Conservation (phyloP, 2,329 filamentous ascomycete genomes). For the Furcasterigmium sp. region DNA sequence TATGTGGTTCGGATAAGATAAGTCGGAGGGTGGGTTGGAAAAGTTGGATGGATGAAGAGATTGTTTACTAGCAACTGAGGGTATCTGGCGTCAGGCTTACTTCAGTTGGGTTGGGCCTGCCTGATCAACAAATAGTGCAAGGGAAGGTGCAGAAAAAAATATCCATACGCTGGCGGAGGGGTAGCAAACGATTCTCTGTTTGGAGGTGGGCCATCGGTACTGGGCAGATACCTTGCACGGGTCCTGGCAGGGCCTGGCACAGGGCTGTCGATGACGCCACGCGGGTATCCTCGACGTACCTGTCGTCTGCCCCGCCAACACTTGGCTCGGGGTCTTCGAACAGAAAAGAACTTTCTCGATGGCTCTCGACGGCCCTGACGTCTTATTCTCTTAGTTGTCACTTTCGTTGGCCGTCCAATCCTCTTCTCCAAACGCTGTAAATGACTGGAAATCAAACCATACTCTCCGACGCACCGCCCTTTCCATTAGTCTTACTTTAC, state of each 20-base stretch:
- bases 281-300: constrained; percentile 2
- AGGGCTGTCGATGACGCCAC: too few relatives aligned
- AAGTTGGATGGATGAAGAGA: constrained; percentile 11
- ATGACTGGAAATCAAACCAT: neutral
- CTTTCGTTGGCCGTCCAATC: constrained; percentile 4
- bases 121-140: neutral
- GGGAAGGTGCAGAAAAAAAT: constrained; percentile 9
- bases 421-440: too few relatives aligned
- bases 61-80: constrained; percentile 10
- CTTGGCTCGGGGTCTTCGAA: constrained; percentile 7
- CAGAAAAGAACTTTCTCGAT: constrained; percentile 15
- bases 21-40: constrained; percentile 3
- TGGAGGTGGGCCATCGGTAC: too few relatives aligned
- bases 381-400: neutral
- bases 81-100: neutral
- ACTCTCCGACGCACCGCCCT: neutral
- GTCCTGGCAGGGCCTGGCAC: too few relatives aligned
- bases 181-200: constrained; percentile 1
- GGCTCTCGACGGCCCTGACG: constrained; percentile 6
- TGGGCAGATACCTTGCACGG: too few relatives aligned
- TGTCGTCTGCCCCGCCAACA: constrained; percentile 3
- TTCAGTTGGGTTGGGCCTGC: constrained; percentile 11
- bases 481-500: constrained; percentile 3
- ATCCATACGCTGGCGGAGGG: constrained; percentile 3
- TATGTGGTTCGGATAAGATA: too few relatives aligned